phyloP scores from a whole-genome alignment of 1,284 basidiomycete species.

The Lentinula novae-zelandiae region DNA sequence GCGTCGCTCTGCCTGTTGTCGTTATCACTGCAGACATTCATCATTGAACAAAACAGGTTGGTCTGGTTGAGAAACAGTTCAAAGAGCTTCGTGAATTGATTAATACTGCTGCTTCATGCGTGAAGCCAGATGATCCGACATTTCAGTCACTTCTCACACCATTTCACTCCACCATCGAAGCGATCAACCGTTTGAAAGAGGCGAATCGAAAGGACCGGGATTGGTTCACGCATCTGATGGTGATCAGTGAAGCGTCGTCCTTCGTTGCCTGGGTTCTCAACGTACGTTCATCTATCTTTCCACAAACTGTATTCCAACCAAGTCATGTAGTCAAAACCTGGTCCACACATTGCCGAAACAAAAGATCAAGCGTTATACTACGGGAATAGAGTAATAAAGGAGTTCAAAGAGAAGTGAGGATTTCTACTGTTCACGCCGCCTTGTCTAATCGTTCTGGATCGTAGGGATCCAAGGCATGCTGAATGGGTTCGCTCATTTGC shows the following conservation, averaged over 20 bases:
- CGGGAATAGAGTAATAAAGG: conserved; percentile 88
- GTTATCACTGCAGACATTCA: not conserved
- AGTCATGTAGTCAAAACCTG: conserved; percentile 71
- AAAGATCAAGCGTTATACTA: conserved; percentile 92
- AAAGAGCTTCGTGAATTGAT: conserved; percentile 69
- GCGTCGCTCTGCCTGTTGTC: conserved; percentile 26
- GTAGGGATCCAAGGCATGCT: conserved; percentile 82
- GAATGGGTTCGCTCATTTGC: conserved; percentile 86
- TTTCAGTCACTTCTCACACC: conserved; percentile 68
- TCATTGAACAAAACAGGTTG: conserved; percentile 44
- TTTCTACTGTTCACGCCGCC: not conserved
- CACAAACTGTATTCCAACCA: conserved; percentile 7
- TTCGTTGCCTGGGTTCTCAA: conserved; percentile 92
- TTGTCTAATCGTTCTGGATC: conserved; percentile 12
- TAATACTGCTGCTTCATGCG: conserved; percentile 67
- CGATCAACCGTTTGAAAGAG: conserved; percentile 80
- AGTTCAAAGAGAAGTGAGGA: conserved; percentile 86
- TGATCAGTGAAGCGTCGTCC: conserved; percentile 79
- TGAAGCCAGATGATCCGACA: conserved; percentile 70
- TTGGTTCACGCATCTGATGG: conserved; percentile 80
- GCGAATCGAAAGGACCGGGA: conserved; percentile 79
- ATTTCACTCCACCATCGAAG: conserved; percentile 72
- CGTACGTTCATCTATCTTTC: conserved; percentile 42
- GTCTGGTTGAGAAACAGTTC: conserved; percentile 69
- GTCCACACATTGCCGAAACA: conserved; percentile 77